Conservation (phyloP, 1,284 basidiomycete genomes). For the Salmacisia buchloeana region DNA sequence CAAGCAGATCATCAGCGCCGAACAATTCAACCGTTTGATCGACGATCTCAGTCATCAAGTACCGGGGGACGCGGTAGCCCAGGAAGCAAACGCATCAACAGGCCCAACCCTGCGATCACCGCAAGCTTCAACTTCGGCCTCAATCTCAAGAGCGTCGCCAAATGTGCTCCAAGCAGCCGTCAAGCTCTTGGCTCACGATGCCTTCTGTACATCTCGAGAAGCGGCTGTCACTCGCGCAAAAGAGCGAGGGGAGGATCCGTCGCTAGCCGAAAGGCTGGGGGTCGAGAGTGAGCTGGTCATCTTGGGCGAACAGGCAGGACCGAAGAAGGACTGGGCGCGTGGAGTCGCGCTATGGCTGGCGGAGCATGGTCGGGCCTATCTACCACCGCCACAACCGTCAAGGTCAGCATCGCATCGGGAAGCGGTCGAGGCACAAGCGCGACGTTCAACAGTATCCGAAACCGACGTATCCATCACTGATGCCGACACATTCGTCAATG, state of each 20-base stretch:
- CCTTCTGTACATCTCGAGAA: conserved; percentile 17
- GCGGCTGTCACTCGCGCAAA: conserved; percentile 39
- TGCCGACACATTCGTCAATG: neutral
- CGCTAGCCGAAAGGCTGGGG: conserved; percentile 38
- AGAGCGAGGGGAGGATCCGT: conserved; percentile 43
- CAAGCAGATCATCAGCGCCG: neutral
- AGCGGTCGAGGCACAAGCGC: neutral
- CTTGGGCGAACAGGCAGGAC: conserved; percentile 43
- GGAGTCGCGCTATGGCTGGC: conserved; percentile 46
- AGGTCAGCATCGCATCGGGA: neutral
- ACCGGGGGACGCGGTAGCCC: neutral
- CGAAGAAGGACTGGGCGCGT: conserved; percentile 36
- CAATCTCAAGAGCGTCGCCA: neutral
- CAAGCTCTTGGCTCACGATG: neutral
- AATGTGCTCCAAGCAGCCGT: neutral
- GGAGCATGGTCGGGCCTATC: conserved; percentile 37
- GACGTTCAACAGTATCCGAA: neutral
- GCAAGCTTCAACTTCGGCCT: neutral
- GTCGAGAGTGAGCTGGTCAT: conserved; percentile 48
- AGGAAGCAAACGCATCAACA: neutral
- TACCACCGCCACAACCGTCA: conserved; percentile 23
- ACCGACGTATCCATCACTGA: neutral
- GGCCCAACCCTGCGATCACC: too few relatives aligned
- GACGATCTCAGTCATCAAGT: neutral
- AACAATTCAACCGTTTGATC: neutral